These are phyloP conservation scores for Vitis hybrid DNA, from an alignment of 177 flowering plant species.

Conservation along the genomic window DNA sequence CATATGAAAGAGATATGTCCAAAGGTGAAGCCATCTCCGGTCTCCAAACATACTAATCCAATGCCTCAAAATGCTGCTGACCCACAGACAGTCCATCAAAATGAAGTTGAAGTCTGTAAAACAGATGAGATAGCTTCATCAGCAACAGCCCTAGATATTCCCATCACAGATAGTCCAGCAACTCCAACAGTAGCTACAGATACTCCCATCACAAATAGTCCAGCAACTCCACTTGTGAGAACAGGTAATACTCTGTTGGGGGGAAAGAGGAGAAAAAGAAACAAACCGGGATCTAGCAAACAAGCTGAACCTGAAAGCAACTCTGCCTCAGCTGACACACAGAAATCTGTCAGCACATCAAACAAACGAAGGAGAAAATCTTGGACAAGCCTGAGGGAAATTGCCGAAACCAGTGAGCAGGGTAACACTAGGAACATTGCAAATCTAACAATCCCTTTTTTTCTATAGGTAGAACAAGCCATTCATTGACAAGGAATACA, in stretches of 20 bases:
- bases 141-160: neutral
- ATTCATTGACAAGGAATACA: no score
- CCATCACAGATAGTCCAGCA: neutral
- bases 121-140: slow-evolving; percentile 4
- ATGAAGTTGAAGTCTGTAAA: neutral
- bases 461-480: slow-evolving; percentile 19
- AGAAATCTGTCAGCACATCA: slow-evolving; percentile 24
- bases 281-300: slow-evolving; percentile 37
- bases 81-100: neutral
- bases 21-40: slow-evolving; percentile 22
- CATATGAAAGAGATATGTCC: slow-evolving; percentile 56
- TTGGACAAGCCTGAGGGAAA: slow-evolving; percentile 75
- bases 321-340: slow-evolving; percentile 26
- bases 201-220: slow-evolving; percentile 14
- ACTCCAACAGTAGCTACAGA: slow-evolving; percentile 8
- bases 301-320: slow-evolving; percentile 22
- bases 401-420: slow-evolving; percentile 45
- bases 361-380: slow-evolving; percentile 60
- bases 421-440: slow-evolving; percentile 16
- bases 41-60: slow-evolving; percentile 7
- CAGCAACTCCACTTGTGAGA: slow-evolving; percentile 34
- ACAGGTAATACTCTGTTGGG: slow-evolving; percentile 33
- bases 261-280: slow-evolving; percentile 43
- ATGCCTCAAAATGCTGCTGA: neutral
- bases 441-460: slow-evolving; percentile 51